Base-by-base conservation (phyloP, 768 basidiomycete genomes). In the Goffeauzyma gilvescens region DNA sequence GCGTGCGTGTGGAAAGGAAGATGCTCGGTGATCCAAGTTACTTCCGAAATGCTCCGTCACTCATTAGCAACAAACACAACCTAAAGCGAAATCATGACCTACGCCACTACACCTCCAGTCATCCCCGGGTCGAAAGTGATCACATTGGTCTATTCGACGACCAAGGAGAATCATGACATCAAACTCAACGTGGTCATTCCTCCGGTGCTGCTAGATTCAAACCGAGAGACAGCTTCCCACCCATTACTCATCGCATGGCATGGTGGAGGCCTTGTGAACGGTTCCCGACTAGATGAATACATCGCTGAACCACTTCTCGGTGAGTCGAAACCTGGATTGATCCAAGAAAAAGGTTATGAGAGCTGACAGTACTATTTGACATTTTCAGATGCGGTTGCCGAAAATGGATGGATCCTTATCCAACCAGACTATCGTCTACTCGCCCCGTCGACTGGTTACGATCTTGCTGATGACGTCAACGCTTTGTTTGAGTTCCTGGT, bases 371-470 rank as follows among this genome's bases (percentile, higher is more conserved):
- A 30, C 9, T 9, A n/a, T 30, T 30, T n/a, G 28, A 34, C 37
- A 8, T 24, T 24, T 6, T 10, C 37, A 38, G 37, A 38, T 20
- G 37, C 6, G 12, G 12, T 38, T 20, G 10, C 22, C 17, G 9
- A 17, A 6, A 8, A 38, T 12, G 18, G 37, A 7, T 38, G 24
- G 18, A 18, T 38, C 17, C 10, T 41, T n/a, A 46, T 46, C 25
- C 13, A 13, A 7, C 17, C 32, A 26, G 45, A 46, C 25, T 46
- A 46, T 35, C 45, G 40, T n/a, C 45, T 46, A 9, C 24, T 46
- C 7, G 17, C 17, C 17, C 45, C 39, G 5, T 46, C 45, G 14
- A 32, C 28, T n/a, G 45, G 45, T 5, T n/a, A 14, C 18, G 38
- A 41, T 24, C 41, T 46, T 31, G 28, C 23, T 9, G 38, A 5